Conservation (phyloP, 2,329 filamentous ascomycete genomes). For the Xylariales sp. region DNA sequence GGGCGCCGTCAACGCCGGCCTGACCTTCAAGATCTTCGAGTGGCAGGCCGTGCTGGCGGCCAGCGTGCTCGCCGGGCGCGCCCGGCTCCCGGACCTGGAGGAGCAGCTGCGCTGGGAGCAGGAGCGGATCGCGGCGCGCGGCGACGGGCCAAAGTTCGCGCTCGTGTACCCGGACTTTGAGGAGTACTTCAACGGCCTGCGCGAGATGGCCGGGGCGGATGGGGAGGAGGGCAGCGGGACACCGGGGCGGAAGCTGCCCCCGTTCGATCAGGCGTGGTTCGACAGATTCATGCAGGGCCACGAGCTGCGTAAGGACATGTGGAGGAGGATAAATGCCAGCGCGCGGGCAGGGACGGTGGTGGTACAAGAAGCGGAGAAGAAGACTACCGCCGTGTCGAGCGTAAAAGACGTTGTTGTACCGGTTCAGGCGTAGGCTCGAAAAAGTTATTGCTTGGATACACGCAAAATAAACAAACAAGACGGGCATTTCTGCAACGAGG, state of each 20-base stretch:
- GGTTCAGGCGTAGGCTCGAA: too few species aligned
- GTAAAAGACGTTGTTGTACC: too few species aligned
- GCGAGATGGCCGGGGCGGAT: constrained; percentile 44
- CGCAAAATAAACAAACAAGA: too few species aligned
- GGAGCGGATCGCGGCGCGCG: constrained; percentile 46
- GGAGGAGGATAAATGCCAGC: constrained; percentile 49
- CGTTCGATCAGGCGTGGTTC: constrained; percentile 41
- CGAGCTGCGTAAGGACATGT: constrained; percentile 53
- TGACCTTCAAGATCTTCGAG: constrained; percentile 67
- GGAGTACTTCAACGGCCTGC: constrained; percentile 57
- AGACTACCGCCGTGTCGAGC: too few species aligned
- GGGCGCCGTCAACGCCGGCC: constrained; percentile 50
- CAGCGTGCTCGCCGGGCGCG: constrained; percentile 51
- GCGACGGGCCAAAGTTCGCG: constrained; percentile 53
- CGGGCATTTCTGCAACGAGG: too few species aligned
- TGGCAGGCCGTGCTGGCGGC: constrained; percentile 63
- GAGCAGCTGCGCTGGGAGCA: constrained; percentile 54
- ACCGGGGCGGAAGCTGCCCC: constrained; percentile 39
- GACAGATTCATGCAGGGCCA: constrained; percentile 49
- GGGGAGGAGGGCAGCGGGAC: constrained; percentile 35
- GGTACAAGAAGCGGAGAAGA: too few species aligned
- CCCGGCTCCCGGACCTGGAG: constrained; percentile 39
- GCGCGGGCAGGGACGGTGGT: too few species aligned
- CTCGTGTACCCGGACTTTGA: constrained; percentile 59
- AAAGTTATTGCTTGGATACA: too few species aligned